Conservation (phyloP, 2,329 filamentous ascomycete genomes). For the Cytospora piceae region DNA sequence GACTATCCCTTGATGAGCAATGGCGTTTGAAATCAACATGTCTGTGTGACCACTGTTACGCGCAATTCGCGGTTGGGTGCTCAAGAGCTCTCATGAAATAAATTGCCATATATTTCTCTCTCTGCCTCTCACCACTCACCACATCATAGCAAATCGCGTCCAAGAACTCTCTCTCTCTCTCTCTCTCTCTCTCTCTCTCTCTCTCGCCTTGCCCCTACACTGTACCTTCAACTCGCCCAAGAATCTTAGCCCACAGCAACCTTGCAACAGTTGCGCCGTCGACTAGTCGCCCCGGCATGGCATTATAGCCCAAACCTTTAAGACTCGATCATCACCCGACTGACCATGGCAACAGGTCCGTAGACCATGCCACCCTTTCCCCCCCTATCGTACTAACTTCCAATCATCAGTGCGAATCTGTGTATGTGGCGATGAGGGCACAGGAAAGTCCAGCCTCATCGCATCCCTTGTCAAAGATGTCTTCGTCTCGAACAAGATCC, state of each 20-base stretch:
- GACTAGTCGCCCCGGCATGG: conserved; percentile 11
- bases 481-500: conserved; percentile 94
- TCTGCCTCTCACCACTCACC: too few relatives aligned
- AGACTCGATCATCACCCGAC: conserved; percentile 12
- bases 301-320: conserved; percentile 13
- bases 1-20: not conserved
- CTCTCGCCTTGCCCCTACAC: not conserved
- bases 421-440: conserved; percentile 94
- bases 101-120: not conserved
- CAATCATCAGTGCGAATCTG: conserved; percentile 76
- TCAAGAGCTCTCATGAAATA: not conserved
- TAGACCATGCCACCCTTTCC: conserved; percentile 16
- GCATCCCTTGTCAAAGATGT: conserved; percentile 96
- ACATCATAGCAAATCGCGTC: too few relatives aligned
- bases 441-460: conserved; percentile 92
- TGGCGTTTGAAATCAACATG: conserved; percentile 1
- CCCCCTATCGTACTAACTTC: conserved; percentile 25
- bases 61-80: not conserved
- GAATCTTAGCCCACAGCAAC: not conserved
- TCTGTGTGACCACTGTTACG: not conserved
- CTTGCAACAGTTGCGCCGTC: not conserved
- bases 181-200: not conserved
- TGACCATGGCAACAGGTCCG: conserved; percentile 38
- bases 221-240: not conserved
- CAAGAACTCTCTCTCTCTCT: not conserved